A percentile compares a stretch with the other conserved stretches of the same genome.
Evolutionary conservation across 2,329 filamentous ascomycete species (phyloP).

Genomic region (Scopulariopsis brevicaulis): DNA sequence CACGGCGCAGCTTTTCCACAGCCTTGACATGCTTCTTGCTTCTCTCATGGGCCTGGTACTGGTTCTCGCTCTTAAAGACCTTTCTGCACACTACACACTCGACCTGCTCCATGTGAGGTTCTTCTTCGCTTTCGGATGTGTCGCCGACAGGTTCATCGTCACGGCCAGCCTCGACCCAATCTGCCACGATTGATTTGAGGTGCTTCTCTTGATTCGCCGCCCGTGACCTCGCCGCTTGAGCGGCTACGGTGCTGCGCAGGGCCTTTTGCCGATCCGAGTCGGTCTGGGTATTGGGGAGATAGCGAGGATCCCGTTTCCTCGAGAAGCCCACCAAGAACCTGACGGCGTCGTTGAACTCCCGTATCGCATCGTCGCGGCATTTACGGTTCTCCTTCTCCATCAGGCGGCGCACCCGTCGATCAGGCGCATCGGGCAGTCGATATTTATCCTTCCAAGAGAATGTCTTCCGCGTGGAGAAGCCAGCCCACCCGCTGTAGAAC

Average conservation of each 20-base stretch:
- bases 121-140: conserved; percentile 49
- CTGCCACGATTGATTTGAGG: conserved; percentile 52
- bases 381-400: conserved; percentile 96
- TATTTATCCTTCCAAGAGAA: conserved; percentile 89
- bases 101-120: conserved; percentile 44
- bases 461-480: conserved; percentile 73
- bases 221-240: conserved; percentile 73
- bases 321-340: conserved; percentile 78
- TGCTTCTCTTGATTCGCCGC: conserved; percentile 71
- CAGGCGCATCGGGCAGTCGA: conserved; percentile 72
- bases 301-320: conserved; percentile 82
- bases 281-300: conserved; percentile 62
- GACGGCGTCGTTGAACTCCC: conserved; percentile 89
- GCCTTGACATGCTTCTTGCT: conserved; percentile 95
- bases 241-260: conserved; percentile 66
- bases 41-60: conserved; percentile 83
- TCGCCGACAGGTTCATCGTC: conserved; percentile 38
- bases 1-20: conserved; percentile 63
- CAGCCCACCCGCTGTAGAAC: conserved; percentile 74
- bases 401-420: conserved; percentile 66
- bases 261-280: conserved; percentile 71
- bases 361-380: conserved; percentile 66
- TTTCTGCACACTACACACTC: conserved; percentile 72
- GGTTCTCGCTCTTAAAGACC: conserved; percentile 81
- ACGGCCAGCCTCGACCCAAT: conserved; percentile 60